A percentile compares a stretch with the other conserved stretches of the same genome.
Evolutionary conservation across 768 basidiomycete genomes (phyloP).

Genomic region (Pisolithus orientalis): DNA sequence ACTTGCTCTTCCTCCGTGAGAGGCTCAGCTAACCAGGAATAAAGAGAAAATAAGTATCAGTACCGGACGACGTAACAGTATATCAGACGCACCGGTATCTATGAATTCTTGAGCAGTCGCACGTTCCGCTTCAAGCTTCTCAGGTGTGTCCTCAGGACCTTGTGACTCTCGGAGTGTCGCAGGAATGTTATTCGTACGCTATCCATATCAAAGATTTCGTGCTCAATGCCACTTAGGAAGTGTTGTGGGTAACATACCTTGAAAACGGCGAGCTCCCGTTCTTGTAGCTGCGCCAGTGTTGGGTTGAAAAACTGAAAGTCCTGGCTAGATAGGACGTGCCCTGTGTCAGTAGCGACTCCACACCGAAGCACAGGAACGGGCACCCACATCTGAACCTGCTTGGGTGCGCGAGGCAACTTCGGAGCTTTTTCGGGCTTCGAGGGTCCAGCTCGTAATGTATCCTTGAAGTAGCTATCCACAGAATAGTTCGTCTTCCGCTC

Average conservation of each 20-base stretch:
- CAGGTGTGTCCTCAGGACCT: constrained; percentile 71
- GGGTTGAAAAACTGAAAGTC: constrained; percentile 97
- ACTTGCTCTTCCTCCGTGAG: constrained; percentile 83
- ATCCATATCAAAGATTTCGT: neutral
- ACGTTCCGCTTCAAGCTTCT: constrained; percentile 79
- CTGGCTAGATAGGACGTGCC: constrained; percentile 44
- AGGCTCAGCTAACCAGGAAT: constrained; percentile 58
- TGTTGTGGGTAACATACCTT: constrained; percentile 40
- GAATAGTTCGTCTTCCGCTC: constrained; percentile 94
- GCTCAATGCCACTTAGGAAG: neutral
- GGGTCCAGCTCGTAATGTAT: constrained; percentile 74
- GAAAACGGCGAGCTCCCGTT: constrained; percentile 77
- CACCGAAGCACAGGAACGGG: neutral
- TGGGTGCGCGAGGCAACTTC: constrained; percentile 80
- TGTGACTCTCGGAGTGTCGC: constrained; percentile 60
- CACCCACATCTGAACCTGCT: constrained; percentile 76
- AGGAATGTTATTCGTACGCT: constrained; percentile 63
- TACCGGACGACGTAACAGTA: neutral
- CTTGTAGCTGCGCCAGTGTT: constrained; percentile 73
- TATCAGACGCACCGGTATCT: constrained; percentile 57
- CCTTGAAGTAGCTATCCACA: constrained; percentile 93
- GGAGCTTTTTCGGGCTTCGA: constrained; percentile 78
- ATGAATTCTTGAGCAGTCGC: constrained; percentile 78
- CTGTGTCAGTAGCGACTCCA: neutral
- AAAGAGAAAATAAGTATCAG: neutral